Base-by-base conservation (phyloP, 345 rosid species). In the Noccaea bulbosa region DNA sequence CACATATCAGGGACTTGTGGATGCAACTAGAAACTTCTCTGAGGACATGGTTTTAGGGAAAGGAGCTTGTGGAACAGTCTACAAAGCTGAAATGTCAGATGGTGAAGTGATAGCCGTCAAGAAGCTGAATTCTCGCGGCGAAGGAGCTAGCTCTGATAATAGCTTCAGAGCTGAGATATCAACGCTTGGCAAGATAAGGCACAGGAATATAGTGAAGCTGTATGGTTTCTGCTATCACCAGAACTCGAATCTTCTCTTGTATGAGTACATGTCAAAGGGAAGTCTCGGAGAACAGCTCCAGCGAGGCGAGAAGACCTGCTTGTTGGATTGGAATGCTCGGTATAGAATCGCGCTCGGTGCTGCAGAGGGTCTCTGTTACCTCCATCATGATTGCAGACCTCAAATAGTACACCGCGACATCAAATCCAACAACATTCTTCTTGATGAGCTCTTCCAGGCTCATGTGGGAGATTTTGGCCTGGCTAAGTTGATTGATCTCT, bases 401-500 rank as follows among this genome's bases (percentile, higher is more conserved):
- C 85, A 76, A 14, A 90, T 90, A 35, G 65, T 90, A 40, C 96
- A 90, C 72, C 91, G 96, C 1, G 96, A 90, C 62, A 90, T 90
- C 11, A 90, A 90, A 70, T 90, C 93, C 1, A 90, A 88, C 75
- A 90, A 90, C 76, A 90, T 88, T 70, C 78, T 90, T 46, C 82
- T 90, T 34, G 90, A 90, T 84, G 90, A 88, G 45, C 77, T 68
- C 17, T 73, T 90, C 39, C 82, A 88, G 59, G 93, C 96, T 73
- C 93, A 90, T 82, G 96, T 90, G 4, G 96, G 96, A 55, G 96
- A 90, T 70, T 90, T 90, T 74, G 96, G 96, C 14, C 75, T 90
- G 62, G 93, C 96, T 1, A 90, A 90, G 80, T 67, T 90, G 67
- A 85, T 88, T 15, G 93, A 90, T 73, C 75, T 89, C 53, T 82